Conservation (phyloP, 2,329 filamentous ascomycete genomes). For the Fusarium napiforme region DNA sequence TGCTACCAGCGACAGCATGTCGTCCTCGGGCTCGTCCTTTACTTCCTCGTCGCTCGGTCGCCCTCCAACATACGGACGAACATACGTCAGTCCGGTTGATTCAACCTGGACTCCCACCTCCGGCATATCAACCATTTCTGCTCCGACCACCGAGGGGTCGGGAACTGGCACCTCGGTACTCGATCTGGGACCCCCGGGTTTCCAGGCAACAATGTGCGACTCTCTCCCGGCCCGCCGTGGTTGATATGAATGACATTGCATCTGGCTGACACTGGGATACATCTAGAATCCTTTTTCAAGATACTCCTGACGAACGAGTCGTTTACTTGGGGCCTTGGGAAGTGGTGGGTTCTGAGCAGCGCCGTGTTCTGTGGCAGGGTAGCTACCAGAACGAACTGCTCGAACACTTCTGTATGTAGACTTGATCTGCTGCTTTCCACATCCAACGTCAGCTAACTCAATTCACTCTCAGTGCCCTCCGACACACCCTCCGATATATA, state of each 20-base stretch:
- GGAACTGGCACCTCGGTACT: slow-evolving; percentile 56
- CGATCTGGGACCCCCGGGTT: slow-evolving; percentile 64
- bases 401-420: slow-evolving; percentile 60
- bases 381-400: slow-evolving; percentile 63
- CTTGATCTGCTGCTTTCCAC: not conserved
- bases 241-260: slow-evolving; percentile 14
- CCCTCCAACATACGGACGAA: slow-evolving; percentile 54
- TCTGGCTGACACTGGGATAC: slow-evolving; percentile 34
- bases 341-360: slow-evolving; percentile 58
- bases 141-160: slow-evolving; percentile 52
- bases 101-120: slow-evolving; percentile 60
- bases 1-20: slow-evolving; percentile 51
- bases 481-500: slow-evolving; percentile 57
- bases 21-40: slow-evolving; percentile 62
- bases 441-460: slow-evolving; percentile 13
- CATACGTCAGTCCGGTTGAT: slow-evolving; percentile 56
- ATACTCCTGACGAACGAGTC: slow-evolving; percentile 60
- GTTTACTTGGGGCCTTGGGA: slow-evolving; percentile 66
- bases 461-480: slow-evolving; percentile 54
- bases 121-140: slow-evolving; percentile 57
- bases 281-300: slow-evolving; percentile 61
- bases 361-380: slow-evolving; percentile 64
- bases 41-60: slow-evolving; percentile 58
- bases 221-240: not conserved
- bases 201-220: slow-evolving; percentile 64